Percentiles rank a stretch among this genome's conserved stretches.
phyloP scores from a whole-genome alignment of 176 grass and related monocot genomes.

The Zoysia japonica region DNA sequence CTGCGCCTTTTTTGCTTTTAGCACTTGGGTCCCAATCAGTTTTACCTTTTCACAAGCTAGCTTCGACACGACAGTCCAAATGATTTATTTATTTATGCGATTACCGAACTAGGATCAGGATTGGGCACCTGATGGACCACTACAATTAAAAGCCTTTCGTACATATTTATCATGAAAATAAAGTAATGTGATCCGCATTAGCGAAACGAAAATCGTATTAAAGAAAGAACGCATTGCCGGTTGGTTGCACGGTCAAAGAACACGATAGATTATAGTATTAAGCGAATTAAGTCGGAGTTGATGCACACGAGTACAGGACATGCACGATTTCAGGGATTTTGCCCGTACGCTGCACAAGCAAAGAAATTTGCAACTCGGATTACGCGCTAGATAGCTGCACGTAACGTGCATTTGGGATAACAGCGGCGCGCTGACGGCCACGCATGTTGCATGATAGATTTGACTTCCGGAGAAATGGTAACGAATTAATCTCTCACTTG shows the following conservation, averaged over 20 bases:
- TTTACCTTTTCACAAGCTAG: neutral
- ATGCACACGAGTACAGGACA: neutral
- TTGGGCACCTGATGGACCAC: neutral
- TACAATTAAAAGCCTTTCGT: neutral
- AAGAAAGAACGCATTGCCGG: neutral
- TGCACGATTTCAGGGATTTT: conserved; percentile 45
- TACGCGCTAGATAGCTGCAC: neutral
- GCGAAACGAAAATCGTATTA: neutral
- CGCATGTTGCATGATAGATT: neutral
- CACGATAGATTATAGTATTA: neutral
- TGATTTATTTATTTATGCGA: neutral
- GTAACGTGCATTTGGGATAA: neutral
- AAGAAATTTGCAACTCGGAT: conserved; percentile 13
- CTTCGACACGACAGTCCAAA: conserved; percentile 6
- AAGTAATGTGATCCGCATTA: conserved; percentile 2
- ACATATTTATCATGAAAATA: neutral
- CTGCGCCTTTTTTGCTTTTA: neutral
- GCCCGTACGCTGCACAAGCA: conserved; percentile 14
- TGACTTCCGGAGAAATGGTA: neutral
- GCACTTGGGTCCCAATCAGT: neutral
- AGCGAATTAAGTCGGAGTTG: neutral
- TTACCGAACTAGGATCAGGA: neutral
- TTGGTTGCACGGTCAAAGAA: conserved; percentile 22
- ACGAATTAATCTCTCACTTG: neutral
- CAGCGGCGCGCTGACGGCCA: too few relatives aligned